Base-by-base conservation (phyloP, 495 filamentous ascomycete genomes). In the Talaromyces thailandensis region DNA sequence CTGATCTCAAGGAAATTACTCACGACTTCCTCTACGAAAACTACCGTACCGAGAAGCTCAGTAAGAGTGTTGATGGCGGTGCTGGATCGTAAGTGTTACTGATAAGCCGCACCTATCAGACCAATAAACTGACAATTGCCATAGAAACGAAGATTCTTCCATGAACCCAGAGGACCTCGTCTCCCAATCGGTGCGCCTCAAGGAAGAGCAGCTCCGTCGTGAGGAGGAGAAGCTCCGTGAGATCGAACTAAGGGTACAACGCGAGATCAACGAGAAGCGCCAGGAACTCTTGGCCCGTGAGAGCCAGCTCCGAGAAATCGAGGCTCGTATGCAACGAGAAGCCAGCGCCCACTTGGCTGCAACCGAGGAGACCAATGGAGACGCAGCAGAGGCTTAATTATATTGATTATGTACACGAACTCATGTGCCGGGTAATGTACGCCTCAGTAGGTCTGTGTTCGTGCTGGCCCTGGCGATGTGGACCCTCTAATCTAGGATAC, bases 11-110 rank as follows among this genome's bases (percentile, higher is more conserved):
- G 85, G 94, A 98, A 71, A 98, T 98, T 71, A 98, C 94, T 35
- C 95, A 98, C 74, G 94, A 98, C 72, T 98, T 98, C 89, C 84
- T 98, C 35, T 98, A 98, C 74, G 94, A 98, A 73, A 98, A 98
- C 80, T 98, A 98, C 84, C 91, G 94, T 89, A 98, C 94, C 69
- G 95, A 98, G 88, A 97, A 97, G 79, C 87, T 98, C 65, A 95
- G 90, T 83, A 98, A 98, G 89, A 96, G 92, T 74, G 93, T 97
- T 60, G 93, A 96, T 70, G 92, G 92, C 75, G 89, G 88, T 73
- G 84, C 85, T 76, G 81, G 84, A 81, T 83, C 85, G 93, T 97
- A 89, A 65, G 92, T 90, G 56, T 45, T 59, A 62, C 56, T 57
- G 21, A 31, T n/a, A 11, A 18, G 4, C 29, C 18, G 18, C 29